A percentile compares a stretch with the other conserved stretches of the same genome.
Evolutionary conservation across 2,329 filamentous ascomycete genomes (phyloP).

Genomic region (Zymoseptoria ardabiliae): DNA sequence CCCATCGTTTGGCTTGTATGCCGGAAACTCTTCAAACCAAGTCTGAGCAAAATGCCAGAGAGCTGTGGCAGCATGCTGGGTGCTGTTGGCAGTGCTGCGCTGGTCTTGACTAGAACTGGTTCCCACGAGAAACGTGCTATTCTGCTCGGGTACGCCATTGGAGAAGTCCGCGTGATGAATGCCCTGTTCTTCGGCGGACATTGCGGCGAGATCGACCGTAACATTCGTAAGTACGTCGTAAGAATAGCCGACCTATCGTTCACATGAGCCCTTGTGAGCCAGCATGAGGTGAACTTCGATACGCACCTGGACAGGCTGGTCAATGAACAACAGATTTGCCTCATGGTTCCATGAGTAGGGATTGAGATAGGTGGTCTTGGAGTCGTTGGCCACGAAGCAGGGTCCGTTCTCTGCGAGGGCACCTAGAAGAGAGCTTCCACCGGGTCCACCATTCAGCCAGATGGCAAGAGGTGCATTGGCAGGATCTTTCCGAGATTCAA

Average conservation of each 20-base stretch:
- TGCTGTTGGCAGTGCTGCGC: slow-evolving; percentile 23
- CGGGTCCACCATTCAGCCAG: slow-evolving; percentile 56
- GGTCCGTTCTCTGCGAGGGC: slow-evolving; percentile 29
- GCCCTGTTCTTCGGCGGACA: slow-evolving; percentile 2
- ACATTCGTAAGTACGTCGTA: slow-evolving; percentile 29
- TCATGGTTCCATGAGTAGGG: slow-evolving; percentile 54
- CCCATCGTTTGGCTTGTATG: slow-evolving; percentile 39
- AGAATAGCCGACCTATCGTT: slow-evolving; percentile 26
- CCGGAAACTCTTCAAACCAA: slow-evolving; percentile 34
- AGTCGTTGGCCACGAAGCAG: slow-evolving; percentile 16
- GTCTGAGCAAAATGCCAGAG: slow-evolving; percentile 58
- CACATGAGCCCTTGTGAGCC: not conserved
- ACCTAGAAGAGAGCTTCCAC: slow-evolving; percentile 48
- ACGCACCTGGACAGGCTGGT: slow-evolving; percentile 33
- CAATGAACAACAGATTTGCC: slow-evolving; percentile 51
- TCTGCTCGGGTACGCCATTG: slow-evolving; percentile 32
- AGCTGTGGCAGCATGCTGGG: slow-evolving; percentile 33
- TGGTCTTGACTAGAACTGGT: slow-evolving; percentile 52
- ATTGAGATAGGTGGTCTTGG: slow-evolving; percentile 37
- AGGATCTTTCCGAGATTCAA: slow-evolving; percentile 51
- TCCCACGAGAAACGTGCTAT: slow-evolving; percentile 36
- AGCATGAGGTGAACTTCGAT: not conserved
- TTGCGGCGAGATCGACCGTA: slow-evolving; percentile 15
- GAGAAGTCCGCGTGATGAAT: slow-evolving; percentile 20
- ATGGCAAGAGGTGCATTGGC: slow-evolving; percentile 50